Evolutionary conservation across 306 rosid genomes (phyloP), one percentile per base, ranked within the genome.

Genomic region (Rosa multiflora): DNA sequence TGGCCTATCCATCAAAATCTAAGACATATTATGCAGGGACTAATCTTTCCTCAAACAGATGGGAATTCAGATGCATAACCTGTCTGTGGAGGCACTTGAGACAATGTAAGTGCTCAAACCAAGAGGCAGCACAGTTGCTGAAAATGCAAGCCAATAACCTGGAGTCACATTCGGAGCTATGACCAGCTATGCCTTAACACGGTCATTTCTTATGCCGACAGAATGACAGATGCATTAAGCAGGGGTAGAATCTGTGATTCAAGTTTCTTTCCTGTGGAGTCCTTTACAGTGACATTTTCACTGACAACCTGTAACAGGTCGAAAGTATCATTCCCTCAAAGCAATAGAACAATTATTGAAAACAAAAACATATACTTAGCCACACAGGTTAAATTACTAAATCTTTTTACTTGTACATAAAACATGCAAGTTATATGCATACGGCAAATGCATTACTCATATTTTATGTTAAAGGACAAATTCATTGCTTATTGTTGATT

Each of bases 61-160:
- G n/a, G 37, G 9, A 55, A 55, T 15, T 40, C 5, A 18, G 47
- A 68, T 32, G 55, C 3, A 35, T 8, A 58, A 81, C 81, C 85
- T 78, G 83, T 43, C 62, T 37, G 63, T 78, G 70, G 77, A 3
- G 17, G 53, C 81, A 46, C 81, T 64, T 61, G 96, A 90, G 71
- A 93, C 81, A 64, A 81, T 81, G 85, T 91, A 91, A 76, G 97
- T 87, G 81, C 85, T 91, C 82, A 91, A 93, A 78, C 98, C 98
- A 77, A 93, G 93, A 59, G 98, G 93, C 32, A 97, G 97, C 52
- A 88, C 91, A 37, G 81, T 37, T 20, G 88, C 95, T 44, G 91
- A 85, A 85, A 93, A 91, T 4, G 88, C 90, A 78, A 93, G 97
- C 97, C 92, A 91, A 74, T 91, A 91, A 32, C 84, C 86, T 5